phyloP scores from a whole-genome alignment of 441 rosid species.

The Populus tomentosa region DNA sequence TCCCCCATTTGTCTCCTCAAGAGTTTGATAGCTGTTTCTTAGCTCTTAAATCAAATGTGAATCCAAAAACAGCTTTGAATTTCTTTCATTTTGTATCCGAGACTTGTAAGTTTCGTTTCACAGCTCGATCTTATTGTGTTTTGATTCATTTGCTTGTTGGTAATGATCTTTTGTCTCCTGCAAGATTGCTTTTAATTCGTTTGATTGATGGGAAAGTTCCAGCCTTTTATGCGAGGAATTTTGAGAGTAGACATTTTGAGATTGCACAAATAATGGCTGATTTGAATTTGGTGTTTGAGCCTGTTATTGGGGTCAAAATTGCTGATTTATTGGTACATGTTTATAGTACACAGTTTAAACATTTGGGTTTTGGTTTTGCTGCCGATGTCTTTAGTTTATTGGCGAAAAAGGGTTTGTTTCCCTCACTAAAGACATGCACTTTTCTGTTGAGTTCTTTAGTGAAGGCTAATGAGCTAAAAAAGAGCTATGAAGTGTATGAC shows the following conservation, averaged over 20 bases:
- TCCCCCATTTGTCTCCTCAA: conserved; percentile 43
- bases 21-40: conserved; percentile 49
- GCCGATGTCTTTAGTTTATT: conserved; percentile 44
- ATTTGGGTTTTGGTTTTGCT: conserved; percentile 44
- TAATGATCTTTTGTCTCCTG: conserved; percentile 40
- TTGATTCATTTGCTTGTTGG: conserved; percentile 50
- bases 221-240: conserved; percentile 20
- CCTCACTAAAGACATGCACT: conserved; percentile 59
- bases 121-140: conserved; percentile 60
- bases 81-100: too few species aligned
- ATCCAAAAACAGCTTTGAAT: background rate
- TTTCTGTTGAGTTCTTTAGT: conserved; percentile 58
- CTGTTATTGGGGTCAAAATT: conserved; percentile 24
- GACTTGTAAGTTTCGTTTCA: conserved; percentile 28
- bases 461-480: conserved; percentile 49
- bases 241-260: conserved; percentile 30
- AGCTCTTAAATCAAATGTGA: conserved; percentile 10
- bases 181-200: conserved; percentile 53
- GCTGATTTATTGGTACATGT: conserved; percentile 59
- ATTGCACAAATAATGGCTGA: conserved; percentile 45
- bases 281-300: conserved; percentile 31
- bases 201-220: conserved; percentile 57
- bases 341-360: conserved; percentile 57
- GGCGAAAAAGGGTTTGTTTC: conserved; percentile 48
- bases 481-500: conserved; percentile 48